Base-by-base conservation (phyloP, 1,139 yeast genomes). In the Meyerozyma elateridarum region DNA sequence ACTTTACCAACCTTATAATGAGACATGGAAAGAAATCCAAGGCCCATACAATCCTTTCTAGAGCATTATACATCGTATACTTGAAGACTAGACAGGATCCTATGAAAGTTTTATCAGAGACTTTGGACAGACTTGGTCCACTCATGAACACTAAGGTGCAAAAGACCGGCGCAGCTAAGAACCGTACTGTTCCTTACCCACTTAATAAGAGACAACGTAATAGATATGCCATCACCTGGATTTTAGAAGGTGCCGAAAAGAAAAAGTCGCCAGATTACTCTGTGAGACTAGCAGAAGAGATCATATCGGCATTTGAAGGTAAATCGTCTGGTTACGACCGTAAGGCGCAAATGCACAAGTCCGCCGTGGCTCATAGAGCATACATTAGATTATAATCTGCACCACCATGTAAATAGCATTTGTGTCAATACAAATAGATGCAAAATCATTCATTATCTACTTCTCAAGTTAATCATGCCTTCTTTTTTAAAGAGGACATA, bases 281-380 rank as follows among this genome's bases (percentile, higher is more conserved):
- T 1, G 96, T 91, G 20, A 75, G 97, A 51, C 70, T 91, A 38
- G 91, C 91, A 20, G 97, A 91, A 60, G 97, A 91, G 58, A 74
- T 91, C 39, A 57, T 87, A 28, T 67, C 83, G 34, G 93, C 93
- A 19, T 70, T 70, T 46, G 79, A 76, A 48, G 96, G 96, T 33
- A 78, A 77, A 53, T 78, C 93, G 29, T 70, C 89, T 27, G 91
- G 95, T 18, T 84, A 77, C 56, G 96, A 85, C 40, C 88, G 84
- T 67, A 80, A 80, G 61, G 75, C 78, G 30, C 80, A 76, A 51
- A 78, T 85, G 72, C 97, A 89, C 61, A 85, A 81, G 63, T 64
- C 76, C 39, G 96, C 96, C 32, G 79, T 87, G 55, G 74, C 82
- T 33, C 84, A 80, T 54, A 80, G 93, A 77, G 80, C 91, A 38